Conservation (phyloP, 2,329 filamentous ascomycete genomes). For the Septoria petroselini region DNA sequence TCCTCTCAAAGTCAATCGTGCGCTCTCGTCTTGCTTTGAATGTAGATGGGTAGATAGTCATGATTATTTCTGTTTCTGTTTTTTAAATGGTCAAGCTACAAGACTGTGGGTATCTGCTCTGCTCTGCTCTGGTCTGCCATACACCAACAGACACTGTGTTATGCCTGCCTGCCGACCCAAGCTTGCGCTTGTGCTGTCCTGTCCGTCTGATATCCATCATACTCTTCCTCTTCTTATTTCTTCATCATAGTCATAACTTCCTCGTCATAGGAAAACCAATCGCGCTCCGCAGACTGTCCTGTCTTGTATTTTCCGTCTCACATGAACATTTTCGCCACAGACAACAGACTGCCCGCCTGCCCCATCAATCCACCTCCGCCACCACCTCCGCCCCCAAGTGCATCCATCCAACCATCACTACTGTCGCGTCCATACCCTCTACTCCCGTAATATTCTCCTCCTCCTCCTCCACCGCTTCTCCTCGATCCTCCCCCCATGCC, state of each 20-base stretch:
- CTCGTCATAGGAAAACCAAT: neutral
- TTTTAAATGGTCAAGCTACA: no score
- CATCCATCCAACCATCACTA: conserved; percentile 28
- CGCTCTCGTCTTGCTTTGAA: no score
- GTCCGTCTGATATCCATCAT: no score
- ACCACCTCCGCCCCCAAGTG: conserved; percentile 32
- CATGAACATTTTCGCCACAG: conserved; percentile 53
- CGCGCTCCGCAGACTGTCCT: neutral
- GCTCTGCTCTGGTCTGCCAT: no score
- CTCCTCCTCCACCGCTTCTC: conserved; percentile 16
- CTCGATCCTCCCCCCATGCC: conserved; percentile 35
- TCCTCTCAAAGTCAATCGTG: no score
- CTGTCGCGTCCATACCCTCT: conserved; percentile 43
- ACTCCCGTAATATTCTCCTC: conserved; percentile 47
- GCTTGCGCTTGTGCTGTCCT: conserved; percentile 13
- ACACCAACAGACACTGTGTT: no score
- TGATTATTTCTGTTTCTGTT: no score
- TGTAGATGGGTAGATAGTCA: no score
- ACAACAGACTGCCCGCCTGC: conserved; percentile 49
- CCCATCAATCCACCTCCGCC: conserved; percentile 43
- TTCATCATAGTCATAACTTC: conserved; percentile 4
- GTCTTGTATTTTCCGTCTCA: conserved; percentile 32
- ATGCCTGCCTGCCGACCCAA: conserved; percentile 5
- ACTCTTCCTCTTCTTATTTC: no score
- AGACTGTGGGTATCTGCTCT: no score